phyloP scores from a whole-genome alignment of 208 protist species.

The Trypanosoma scelopori region DNA sequence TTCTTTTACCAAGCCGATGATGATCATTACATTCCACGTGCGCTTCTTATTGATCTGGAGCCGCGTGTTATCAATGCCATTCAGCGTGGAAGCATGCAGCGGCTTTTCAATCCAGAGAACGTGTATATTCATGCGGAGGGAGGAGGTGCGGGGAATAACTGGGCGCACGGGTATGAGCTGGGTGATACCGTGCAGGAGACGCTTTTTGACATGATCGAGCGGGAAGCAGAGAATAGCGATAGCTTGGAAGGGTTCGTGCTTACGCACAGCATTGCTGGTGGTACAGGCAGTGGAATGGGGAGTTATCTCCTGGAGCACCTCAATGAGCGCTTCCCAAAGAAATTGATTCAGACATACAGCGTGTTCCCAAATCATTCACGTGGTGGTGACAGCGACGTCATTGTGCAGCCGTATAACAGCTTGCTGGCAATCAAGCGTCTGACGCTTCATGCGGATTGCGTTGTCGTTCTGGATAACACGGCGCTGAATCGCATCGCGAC shows the following conservation, averaged over 20 bases:
- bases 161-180: conserved; percentile 96
- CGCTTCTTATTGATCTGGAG: conserved; percentile 99
- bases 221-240: conserved; percentile 99
- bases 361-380: conserved; percentile 96
- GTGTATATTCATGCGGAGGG: conserved; percentile 96
- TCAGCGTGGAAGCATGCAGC: conserved; percentile 86
- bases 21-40: conserved; percentile 99
- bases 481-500: conserved; percentile 98
- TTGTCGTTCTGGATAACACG: conserved; percentile 99
- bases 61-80: conserved; percentile 97
- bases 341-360: conserved; percentile 99
- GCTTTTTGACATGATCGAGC: conserved; percentile 99
- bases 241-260: conserved; percentile 98
- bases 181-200: conserved; percentile 92
- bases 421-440: conserved; percentile 99
- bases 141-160: conserved; percentile 99
- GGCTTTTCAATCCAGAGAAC: conserved; percentile 99
- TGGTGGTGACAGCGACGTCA: conserved; percentile 92
- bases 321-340: conserved; percentile 98
- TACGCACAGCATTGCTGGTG: conserved; percentile 99
- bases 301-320: conserved; percentile 98
- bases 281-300: conserved; percentile 99
- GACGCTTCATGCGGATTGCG: conserved; percentile 95
- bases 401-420: conserved; percentile 99
- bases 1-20: conserved; percentile 99